phyloP scores from a whole-genome alignment of 2,329 filamentous ascomycete genomes.

The Hirsutella thompsonii region DNA sequence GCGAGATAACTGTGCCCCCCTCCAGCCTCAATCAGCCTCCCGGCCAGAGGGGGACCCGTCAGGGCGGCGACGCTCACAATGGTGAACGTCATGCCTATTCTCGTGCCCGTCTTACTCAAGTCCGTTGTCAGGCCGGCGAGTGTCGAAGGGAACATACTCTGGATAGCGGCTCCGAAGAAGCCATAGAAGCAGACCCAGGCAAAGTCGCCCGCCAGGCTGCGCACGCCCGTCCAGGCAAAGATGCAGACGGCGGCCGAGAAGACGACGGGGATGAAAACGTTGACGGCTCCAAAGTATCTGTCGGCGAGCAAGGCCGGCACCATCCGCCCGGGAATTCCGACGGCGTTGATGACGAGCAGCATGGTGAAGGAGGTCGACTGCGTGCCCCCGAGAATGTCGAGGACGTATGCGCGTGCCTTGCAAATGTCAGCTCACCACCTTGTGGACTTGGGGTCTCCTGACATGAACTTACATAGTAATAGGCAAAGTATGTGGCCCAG shows the following conservation, averaged over 20 bases:
- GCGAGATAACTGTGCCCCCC: slow-evolving; percentile 30
- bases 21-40: slow-evolving; percentile 31
- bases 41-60: slow-evolving; percentile 40
- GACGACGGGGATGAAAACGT: slow-evolving; percentile 38
- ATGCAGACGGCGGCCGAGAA: slow-evolving; percentile 31
- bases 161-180: slow-evolving; percentile 48
- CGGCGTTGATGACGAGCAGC: slow-evolving; percentile 45
- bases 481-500: slow-evolving; percentile 37
- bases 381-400: slow-evolving; percentile 29
- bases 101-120: slow-evolving; percentile 37
- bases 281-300: slow-evolving; percentile 37
- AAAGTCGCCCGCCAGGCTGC: slow-evolving; percentile 25
- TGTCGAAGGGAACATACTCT: slow-evolving; percentile 50
- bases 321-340: slow-evolving; percentile 42
- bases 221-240: slow-evolving; percentile 40
- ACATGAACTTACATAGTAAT: slow-evolving; percentile 25
- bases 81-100: slow-evolving; percentile 48
- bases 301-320: slow-evolving; percentile 44
- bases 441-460: no score
- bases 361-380: slow-evolving; percentile 41
- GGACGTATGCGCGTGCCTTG: slow-evolving; percentile 24
- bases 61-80: slow-evolving; percentile 40
- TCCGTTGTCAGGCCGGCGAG: slow-evolving; percentile 34
- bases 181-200: slow-evolving; percentile 52
- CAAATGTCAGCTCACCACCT: no score